A percentile compares a stretch with the other conserved stretches of the same genome.
These are phyloP conservation scores for Austroboletus festivus DNA, from an alignment of 768 basidiomycete species.

Conservation along the genomic window DNA sequence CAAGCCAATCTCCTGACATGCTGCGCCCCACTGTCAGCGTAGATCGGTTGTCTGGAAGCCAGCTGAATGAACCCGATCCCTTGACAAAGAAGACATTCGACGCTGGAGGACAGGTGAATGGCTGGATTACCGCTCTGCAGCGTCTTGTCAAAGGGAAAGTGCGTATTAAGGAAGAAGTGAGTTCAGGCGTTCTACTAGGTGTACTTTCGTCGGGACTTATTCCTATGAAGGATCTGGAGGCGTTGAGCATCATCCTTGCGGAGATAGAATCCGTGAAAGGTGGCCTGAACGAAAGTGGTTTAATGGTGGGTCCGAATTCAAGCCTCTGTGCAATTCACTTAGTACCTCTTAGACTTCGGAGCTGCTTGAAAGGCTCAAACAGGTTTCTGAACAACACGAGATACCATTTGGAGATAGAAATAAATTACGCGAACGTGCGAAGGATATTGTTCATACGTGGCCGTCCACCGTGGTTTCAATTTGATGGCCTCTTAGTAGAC, in stretches of 20 bases:
- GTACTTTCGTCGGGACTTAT: background rate
- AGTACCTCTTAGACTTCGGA: constrained; percentile 13
- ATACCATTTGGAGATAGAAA: constrained; percentile 32
- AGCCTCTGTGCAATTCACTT: background rate
- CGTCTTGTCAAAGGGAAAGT: constrained; percentile 31
- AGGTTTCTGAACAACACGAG: constrained; percentile 25
- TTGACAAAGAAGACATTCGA: background rate
- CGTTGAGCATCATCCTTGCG: constrained; percentile 26
- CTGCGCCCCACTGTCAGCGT: too few species aligned
- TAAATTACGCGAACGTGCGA: constrained; percentile 23
- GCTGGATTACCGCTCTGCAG: constrained; percentile 25
- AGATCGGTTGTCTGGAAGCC: background rate
- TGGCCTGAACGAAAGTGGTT: constrained; percentile 1
- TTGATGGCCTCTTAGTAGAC: background rate
- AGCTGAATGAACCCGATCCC: background rate
- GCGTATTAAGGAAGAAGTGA: constrained; percentile 22
- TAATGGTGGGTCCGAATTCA: constrained; percentile 15
- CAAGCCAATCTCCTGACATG: constrained; percentile 16
- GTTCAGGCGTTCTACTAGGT: background rate
- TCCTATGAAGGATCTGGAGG: constrained; percentile 21
- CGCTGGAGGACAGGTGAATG: constrained; percentile 4
- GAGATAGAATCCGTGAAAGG: constrained; percentile 29
- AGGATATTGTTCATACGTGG: constrained; percentile 14
- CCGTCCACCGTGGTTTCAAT: constrained; percentile 2
- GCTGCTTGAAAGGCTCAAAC: constrained; percentile 20